phyloP scores from a whole-genome alignment of 805 yeast genomes.

The Wickerhamiella alocasiicola region DNA sequence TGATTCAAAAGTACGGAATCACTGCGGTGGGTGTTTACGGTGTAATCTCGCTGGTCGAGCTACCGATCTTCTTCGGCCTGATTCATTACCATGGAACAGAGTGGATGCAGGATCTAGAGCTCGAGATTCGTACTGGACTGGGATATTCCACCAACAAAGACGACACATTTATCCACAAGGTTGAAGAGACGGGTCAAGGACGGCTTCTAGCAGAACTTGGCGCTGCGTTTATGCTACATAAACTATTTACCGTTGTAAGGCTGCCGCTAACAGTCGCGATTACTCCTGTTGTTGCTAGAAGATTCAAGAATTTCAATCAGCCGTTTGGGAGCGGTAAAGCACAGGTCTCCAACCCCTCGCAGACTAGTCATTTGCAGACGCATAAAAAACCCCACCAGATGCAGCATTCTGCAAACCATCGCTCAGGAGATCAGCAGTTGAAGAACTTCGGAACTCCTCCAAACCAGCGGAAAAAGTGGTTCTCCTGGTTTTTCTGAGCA shows the following conservation, averaged over 20 bases:
- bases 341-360: too few relatives aligned
- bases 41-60: slow-evolving; percentile 1
- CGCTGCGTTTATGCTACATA: slow-evolving; percentile 6
- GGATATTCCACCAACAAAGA: background rate
- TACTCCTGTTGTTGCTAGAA: background rate
- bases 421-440: background rate
- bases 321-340: background rate
- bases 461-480: slow-evolving; percentile 1
- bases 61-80: slow-evolving; percentile 4
- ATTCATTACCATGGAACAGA: background rate
- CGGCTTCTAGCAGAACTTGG: background rate
- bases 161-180: slow-evolving; percentile 3
- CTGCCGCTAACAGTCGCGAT: background rate
- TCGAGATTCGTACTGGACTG: background rate
- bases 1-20: background rate
- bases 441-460: slow-evolving; percentile 5
- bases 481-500: slow-evolving; percentile 8
- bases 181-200: background rate
- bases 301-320: background rate
- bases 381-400: too few relatives aligned
- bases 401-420: too few relatives aligned
- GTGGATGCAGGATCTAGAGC: slow-evolving; percentile 2
- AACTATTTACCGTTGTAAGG: background rate
- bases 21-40: slow-evolving; percentile 1
- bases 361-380: too few relatives aligned